A percentile compares a stretch with the other conserved stretches of the same genome.
Evolutionary conservation across 306 rosid species (phyloP).

Genomic region (Echinosophora koreensis): DNA sequence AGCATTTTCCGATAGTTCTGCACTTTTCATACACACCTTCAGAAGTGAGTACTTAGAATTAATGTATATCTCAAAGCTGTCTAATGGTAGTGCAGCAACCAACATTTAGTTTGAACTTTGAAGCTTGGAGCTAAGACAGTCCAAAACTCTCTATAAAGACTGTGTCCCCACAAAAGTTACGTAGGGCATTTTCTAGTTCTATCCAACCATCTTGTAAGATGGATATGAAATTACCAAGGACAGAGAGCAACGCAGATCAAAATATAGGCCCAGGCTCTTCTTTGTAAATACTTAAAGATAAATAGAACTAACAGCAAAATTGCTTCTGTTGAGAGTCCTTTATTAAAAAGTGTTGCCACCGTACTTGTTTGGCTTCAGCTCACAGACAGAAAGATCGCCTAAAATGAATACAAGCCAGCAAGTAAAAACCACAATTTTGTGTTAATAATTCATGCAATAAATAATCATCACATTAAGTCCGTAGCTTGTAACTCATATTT

Average conservation of each 20-base stretch:
- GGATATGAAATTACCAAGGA: too few relatives aligned
- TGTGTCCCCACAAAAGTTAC: background rate
- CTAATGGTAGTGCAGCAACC: background rate
- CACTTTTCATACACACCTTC: too few relatives aligned
- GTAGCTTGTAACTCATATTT: too few relatives aligned
- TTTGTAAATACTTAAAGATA: background rate
- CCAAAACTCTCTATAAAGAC: background rate
- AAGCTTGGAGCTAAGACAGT: background rate
- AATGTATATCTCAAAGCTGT: too few relatives aligned
- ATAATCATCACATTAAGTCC: background rate
- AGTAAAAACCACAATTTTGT: background rate
- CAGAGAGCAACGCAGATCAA: constrained; percentile 4
- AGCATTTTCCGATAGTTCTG: too few relatives aligned
- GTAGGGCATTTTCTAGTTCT: background rate
- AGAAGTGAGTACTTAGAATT: too few relatives aligned
- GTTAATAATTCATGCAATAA: constrained; percentile 7
- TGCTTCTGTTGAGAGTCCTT: constrained; percentile 32
- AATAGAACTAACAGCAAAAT: constrained; percentile 11
- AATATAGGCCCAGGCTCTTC: background rate
- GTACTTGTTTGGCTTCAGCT: constrained; percentile 35
- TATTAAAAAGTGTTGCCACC: constrained; percentile 7
- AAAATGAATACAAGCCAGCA: constrained; percentile 17
- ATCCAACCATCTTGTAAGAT: background rate
- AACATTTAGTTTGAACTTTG: background rate
- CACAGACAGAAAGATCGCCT: constrained; percentile 42